Evolutionary conservation across 441 rosid genomes (phyloP), one percentile per base, ranked within the genome.

Genomic region (Biscutella laevigata): DNA sequence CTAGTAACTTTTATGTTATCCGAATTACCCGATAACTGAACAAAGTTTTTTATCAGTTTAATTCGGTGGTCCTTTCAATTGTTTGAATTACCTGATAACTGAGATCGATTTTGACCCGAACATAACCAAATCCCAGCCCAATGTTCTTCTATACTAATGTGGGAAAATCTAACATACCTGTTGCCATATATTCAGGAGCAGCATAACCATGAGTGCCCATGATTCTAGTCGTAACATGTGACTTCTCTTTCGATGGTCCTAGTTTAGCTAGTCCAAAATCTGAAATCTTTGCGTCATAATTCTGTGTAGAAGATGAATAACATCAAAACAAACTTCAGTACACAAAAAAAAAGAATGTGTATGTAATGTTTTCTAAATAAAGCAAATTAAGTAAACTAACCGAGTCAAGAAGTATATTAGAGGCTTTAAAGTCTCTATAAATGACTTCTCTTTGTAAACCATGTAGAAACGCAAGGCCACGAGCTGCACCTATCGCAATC

Each of bases 371-470:
- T n/a, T n/a, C n/a, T n/a, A n/a, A n/a, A n/a, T n/a, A n/a, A n/a
- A n/a, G n/a, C n/a, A n/a, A n/a, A n/a, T n/a, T n/a, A 42, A 21
- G 20, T 14, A 13, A 34, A 66, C 77, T 60, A 28, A 80, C 86
- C 69, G 62, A 70, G 50, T 80, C 83, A 12, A 80, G 79, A 39
- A 80, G 71, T 49, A 80, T 73, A 60, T 80, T 76, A 4, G 86
- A 71, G 49, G 86, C 76, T 73, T 75, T 77, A 48, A 80, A 80
- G 46, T 80, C 81, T 61, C 83, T 63, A 57, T 75, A 71, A 40
- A 77, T 80, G 71, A 80, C 77, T 66, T 71, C 69, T 71, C 67
- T 71, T 16, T 75, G 70, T 27, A 62, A 71, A 39, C 75, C 38
- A 29, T 80, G 86, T 51, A 77, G 70, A 70, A 73, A 75, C 24